These are phyloP conservation scores for Orbilia ellipsospora DNA, from an alignment of 2,329 filamentous ascomycete genomes.

Conservation along the genomic window DNA sequence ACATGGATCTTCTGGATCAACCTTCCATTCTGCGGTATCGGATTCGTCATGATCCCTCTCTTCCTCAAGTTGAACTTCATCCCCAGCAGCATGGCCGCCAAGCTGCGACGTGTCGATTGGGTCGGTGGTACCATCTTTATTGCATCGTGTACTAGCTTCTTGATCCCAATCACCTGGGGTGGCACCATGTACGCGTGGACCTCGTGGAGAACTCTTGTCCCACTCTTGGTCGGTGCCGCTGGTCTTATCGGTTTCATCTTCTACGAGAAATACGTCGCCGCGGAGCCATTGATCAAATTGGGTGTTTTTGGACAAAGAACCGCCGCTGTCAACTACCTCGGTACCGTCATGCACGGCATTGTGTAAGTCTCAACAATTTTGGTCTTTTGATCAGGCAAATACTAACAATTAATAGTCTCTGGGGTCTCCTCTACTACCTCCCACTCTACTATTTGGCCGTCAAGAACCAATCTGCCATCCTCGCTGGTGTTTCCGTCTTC, in stretches of 20 bases:
- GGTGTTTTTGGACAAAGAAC: constrained; percentile 67
- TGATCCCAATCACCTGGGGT: constrained; percentile 74
- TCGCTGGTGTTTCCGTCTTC: constrained; percentile 69
- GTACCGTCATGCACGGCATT: constrained; percentile 70
- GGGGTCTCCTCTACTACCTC: constrained; percentile 69
- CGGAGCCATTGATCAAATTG: constrained; percentile 67
- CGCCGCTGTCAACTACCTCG: constrained; percentile 66
- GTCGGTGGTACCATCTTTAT: constrained; percentile 72
- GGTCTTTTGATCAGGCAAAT: neutral
- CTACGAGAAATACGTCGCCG: constrained; percentile 68
- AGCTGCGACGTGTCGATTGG: constrained; percentile 72
- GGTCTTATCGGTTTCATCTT: constrained; percentile 68
- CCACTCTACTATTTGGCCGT: constrained; percentile 68
- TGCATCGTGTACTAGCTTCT: constrained; percentile 69
- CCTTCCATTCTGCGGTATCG: constrained; percentile 69
- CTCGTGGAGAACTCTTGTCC: constrained; percentile 72
- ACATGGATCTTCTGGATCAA: constrained; percentile 76
- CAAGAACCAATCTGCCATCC: constrained; percentile 68
- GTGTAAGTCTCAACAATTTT: constrained; percentile 59
- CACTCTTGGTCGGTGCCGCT: constrained; percentile 68
- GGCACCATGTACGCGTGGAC: constrained; percentile 74
- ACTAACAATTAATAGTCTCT: constrained; percentile 60
- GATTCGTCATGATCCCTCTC: constrained; percentile 65
- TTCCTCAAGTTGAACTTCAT: constrained; percentile 68
- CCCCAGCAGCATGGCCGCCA: constrained; percentile 65